Evolutionary conservation across 1,139 yeast species (phyloP).

Genomic region (Kazachstania sp.): DNA sequence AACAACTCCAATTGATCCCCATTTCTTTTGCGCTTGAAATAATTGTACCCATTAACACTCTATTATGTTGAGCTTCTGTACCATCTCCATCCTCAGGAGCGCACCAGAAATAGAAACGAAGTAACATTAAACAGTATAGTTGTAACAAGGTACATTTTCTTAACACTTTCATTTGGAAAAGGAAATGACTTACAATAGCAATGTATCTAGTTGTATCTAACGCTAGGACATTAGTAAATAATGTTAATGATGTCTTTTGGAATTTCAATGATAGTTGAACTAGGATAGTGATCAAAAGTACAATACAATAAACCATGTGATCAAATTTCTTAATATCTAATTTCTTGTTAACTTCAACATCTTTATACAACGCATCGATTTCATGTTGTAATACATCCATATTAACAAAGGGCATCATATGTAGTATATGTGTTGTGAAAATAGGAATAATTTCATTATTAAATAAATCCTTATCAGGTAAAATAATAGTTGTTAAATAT

Average conservation of each 20-base stretch:
- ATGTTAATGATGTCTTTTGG: conserved; percentile 3
- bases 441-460: conserved; percentile 17
- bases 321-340: conserved; percentile 19
- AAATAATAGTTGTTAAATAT: conserved; percentile 9
- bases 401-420: conserved; percentile 23
- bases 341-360: conserved; percentile 9
- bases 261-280: conserved; percentile 21
- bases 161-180: conserved; percentile 19
- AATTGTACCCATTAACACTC: conserved; percentile 25
- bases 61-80: conserved; percentile 22
- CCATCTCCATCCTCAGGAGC: conserved; percentile 31
- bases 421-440: conserved; percentile 16
- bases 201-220: conserved; percentile 21
- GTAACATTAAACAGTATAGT: conserved; percentile 21
- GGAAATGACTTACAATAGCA: conserved; percentile 19
- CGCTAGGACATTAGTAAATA: conserved; percentile 10
- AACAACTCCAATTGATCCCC: conserved; percentile 25
- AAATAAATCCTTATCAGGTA: conserved; percentile 16
- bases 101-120: conserved; percentile 29
- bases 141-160: conserved; percentile 26
- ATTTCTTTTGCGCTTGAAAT: conserved; percentile 25
- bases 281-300: conserved; percentile 21
- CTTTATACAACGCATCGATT: conserved; percentile 13
- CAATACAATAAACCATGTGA: conserved; percentile 20
- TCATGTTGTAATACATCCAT: conserved; percentile 13